A percentile compares a stretch with the other conserved stretches of the same genome.
Conservation (phyloP, 352 stramenopile genomes). For the Phytophthora fragariaefolia region DNA sequence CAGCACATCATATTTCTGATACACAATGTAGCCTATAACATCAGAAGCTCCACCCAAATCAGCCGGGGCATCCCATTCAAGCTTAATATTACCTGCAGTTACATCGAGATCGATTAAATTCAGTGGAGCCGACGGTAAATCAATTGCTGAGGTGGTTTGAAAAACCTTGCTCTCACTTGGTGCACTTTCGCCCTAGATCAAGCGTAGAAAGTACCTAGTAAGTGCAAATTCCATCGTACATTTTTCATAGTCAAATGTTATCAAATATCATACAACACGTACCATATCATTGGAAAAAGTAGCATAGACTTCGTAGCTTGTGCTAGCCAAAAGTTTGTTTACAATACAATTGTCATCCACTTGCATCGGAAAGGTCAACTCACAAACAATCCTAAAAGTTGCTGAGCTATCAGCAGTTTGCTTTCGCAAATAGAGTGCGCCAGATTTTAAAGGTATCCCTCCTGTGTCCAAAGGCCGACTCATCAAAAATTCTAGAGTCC, state of each 20-base stretch:
- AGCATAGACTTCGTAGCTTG: slow-evolving; percentile 59
- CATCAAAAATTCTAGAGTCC: slow-evolving; percentile 50
- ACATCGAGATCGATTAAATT: slow-evolving; percentile 43
- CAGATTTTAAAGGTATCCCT: slow-evolving; percentile 41
- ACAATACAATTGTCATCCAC: slow-evolving; percentile 35
- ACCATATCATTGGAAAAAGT: slow-evolving; percentile 50
- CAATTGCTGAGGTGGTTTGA: slow-evolving; percentile 33
- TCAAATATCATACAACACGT: slow-evolving; percentile 2
- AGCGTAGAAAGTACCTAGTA: background rate
- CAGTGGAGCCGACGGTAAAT: slow-evolving; percentile 49
- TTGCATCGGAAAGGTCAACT: slow-evolving; percentile 1
- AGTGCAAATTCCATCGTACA: no score
- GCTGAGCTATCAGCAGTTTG: background rate
- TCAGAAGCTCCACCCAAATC: slow-evolving; percentile 55
- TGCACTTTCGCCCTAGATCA: slow-evolving; percentile 43
- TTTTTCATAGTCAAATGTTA: background rate
- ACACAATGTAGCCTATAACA: slow-evolving; percentile 62
- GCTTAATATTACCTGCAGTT: slow-evolving; percentile 60
- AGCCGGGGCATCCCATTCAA: slow-evolving; percentile 55
- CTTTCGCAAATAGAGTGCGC: slow-evolving; percentile 45
- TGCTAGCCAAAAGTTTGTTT: slow-evolving; percentile 42
- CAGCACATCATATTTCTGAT: slow-evolving; percentile 36
- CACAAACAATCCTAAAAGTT: slow-evolving; percentile 31
- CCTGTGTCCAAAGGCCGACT: slow-evolving; percentile 38
- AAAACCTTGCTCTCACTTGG: slow-evolving; percentile 26